Conservation (phyloP, 805 yeast genomes). For the Komagataella phaffii region DNA sequence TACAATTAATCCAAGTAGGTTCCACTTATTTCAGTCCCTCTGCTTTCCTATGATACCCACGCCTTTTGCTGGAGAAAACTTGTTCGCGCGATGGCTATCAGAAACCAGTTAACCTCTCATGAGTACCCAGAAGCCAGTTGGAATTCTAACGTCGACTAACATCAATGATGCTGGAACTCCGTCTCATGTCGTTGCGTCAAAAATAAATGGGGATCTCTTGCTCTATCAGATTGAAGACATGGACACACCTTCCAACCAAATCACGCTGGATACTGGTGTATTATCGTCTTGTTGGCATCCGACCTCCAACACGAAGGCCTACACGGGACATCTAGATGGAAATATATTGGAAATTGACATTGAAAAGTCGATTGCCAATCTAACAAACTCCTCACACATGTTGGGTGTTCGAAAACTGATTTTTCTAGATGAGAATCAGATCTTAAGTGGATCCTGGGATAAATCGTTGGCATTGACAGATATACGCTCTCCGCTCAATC, state of each 20-base stretch:
- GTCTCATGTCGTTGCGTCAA: neutral
- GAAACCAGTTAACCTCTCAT: neutral
- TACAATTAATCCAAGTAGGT: no score
- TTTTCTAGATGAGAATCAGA: constrained; percentile 13
- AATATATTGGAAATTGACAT: constrained; percentile 36
- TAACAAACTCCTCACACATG: constrained; percentile 18
- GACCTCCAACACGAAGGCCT: neutral
- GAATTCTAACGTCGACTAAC: neutral
- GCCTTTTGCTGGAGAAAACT: neutral
- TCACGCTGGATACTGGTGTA: neutral
- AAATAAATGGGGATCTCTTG: neutral
- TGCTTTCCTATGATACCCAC: neutral
- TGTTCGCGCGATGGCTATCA: neutral
- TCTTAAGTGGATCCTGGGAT: constrained; percentile 53
- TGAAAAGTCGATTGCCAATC: constrained; percentile 19
- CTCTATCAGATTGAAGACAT: neutral
- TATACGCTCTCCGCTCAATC: constrained; percentile 13
- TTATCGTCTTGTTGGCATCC: neutral
- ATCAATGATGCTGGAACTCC: neutral
- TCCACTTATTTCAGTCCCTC: neutral
- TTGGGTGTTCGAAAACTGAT: constrained; percentile 25
- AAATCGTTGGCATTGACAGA: constrained; percentile 36
- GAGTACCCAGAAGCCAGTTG: neutral
- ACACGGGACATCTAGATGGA: constrained; percentile 38
- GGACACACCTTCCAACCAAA: neutral